Percentiles rank a stretch among this genome's conserved stretches.
These are phyloP conservation scores for Starmerella stellata DNA, from an alignment of 805 yeast species.

Conservation along the genomic window DNA sequence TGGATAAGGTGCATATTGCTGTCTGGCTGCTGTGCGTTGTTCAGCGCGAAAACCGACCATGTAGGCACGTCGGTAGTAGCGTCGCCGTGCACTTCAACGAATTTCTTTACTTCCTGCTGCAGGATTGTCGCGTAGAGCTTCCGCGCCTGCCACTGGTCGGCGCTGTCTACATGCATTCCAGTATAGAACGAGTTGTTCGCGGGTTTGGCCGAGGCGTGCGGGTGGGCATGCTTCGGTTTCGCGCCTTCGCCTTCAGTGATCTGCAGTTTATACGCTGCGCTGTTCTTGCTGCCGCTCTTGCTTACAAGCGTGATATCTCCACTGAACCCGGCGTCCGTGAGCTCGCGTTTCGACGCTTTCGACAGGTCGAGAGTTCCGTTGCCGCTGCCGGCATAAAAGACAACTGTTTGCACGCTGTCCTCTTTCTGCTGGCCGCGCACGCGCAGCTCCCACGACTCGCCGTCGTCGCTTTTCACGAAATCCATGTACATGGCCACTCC, in stretches of 20 bases:
- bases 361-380: constrained; percentile 13
- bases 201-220: constrained; percentile 21
- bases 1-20: constrained; percentile 74
- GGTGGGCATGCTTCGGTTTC: constrained; percentile 33
- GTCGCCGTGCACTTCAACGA: constrained; percentile 24
- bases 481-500: constrained; percentile 47
- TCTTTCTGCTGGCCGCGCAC: constrained; percentile 43
- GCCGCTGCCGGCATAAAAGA: constrained; percentile 51
- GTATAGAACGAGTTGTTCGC: constrained; percentile 39
- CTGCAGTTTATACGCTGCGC: constrained; percentile 45
- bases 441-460: constrained; percentile 59
- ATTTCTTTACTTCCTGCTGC: constrained; percentile 44
- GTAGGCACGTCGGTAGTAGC: constrained; percentile 27
- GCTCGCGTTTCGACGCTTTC: constrained; percentile 8
- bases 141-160: constrained; percentile 55
- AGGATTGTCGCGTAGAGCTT: constrained; percentile 55
- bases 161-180: constrained; percentile 53
- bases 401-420: constrained; percentile 36
- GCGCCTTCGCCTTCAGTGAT: constrained; percentile 37
- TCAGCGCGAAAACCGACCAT: constrained; percentile 30
- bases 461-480: constrained; percentile 58
- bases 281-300: constrained; percentile 40
- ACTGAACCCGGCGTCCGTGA: constrained; percentile 17
- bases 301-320: constrained; percentile 28
- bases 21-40: constrained; percentile 39